Evolutionary conservation across 306 rosid species (phyloP), one percentile per base, ranked within the genome.

Genomic region (Gastrolobium bilobum): DNA sequence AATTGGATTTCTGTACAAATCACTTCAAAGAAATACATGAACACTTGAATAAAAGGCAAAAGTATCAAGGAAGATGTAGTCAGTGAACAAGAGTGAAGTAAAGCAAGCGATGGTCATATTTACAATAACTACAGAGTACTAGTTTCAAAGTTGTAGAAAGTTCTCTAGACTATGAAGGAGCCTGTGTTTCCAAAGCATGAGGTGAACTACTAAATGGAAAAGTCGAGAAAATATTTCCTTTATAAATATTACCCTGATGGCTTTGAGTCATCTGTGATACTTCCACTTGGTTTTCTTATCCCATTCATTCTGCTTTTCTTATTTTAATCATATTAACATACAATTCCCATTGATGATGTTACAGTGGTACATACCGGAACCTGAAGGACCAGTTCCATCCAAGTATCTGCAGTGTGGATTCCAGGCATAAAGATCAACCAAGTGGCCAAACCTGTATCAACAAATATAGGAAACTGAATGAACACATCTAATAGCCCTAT

Each of bases 361-460:
- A 52, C 51, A 59, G 26, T 51, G 40, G 63, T 69, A 30, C 80
- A 71, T 83, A 86, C 87, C 87, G 42, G 81, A 76, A 84, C 90
- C 97, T 50, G 97, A 78, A 79, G 99, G 93, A 76, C 99, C 91
- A 56, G 38, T 69, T 91, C 97, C 99, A 80, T 92, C 99, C 50
- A 92, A 78, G 86, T 87, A 92, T 82, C 93, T 83, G 73, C 99
- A 94, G 71, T 94, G 99, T 40, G 99, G 99, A 79, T 89, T 94
- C 99, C 97, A 94, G 5, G 95, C 88, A 84, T 94, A 94, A 42
- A 92, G 87, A 86, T 94, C 99, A 72, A 88, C 95, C 86, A 94
- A 81, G 83, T 92, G 97, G 48, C 97, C 99, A 77, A 91, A 92
- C 87, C 98, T 94, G 82, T 56, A 70, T 26, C 73, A 58, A 76